Evolutionary conservation across 768 basidiomycete genomes (phyloP), one percentile per base, ranked within the genome.

Genomic region (Fomitopsis pulvina): DNA sequence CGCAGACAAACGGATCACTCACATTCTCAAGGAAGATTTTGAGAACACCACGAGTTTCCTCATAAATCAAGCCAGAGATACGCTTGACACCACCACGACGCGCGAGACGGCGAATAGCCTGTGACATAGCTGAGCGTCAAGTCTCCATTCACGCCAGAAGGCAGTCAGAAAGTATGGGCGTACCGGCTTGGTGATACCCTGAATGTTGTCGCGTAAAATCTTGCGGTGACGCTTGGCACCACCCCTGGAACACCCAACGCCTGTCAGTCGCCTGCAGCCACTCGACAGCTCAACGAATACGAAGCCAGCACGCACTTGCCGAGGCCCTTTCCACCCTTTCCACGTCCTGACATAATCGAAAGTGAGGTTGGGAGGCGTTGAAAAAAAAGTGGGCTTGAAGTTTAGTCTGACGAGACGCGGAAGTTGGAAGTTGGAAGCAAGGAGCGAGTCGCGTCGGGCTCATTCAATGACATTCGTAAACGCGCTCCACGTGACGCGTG

Each of bases 191-290:
- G 79, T 80, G 66, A 81, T 81, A 64, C 87, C 90, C 68, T 88
- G 86, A 56, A 87, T 85, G 72, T 83, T 88, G 68, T 87, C 83
- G 53, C 85, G 83, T 55, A 87, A 77, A 70, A 87, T 85, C 72
- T 85, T 85, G 65, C 83, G 80, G 68, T 86, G 83, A 64, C 84
- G 81, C 72, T 85, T 87, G 51, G 83, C 85, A 62, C 84, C 83
- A 62, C 84, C 82, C 72, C 84, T 86, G 66, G 83, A 60, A 83
- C 20, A 24, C 41, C 14, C 18, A 20, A 4, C 29, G 45, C 37
- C 29, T 34, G 30, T 46, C 21, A 42, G 41, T 7, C 22, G 16
- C 9, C 16, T 20, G 25, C 26, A 22, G 26, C 41, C 22, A 27
- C 26, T 42, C 45, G 29, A 37, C 34, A 18, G 8, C 83, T 80